Percentiles rank a stretch among this genome's conserved stretches.
These are phyloP conservation scores for Cladosporium sp. DNA, from an alignment of 2,329 filamentous ascomycete species.

Conservation along the genomic window DNA sequence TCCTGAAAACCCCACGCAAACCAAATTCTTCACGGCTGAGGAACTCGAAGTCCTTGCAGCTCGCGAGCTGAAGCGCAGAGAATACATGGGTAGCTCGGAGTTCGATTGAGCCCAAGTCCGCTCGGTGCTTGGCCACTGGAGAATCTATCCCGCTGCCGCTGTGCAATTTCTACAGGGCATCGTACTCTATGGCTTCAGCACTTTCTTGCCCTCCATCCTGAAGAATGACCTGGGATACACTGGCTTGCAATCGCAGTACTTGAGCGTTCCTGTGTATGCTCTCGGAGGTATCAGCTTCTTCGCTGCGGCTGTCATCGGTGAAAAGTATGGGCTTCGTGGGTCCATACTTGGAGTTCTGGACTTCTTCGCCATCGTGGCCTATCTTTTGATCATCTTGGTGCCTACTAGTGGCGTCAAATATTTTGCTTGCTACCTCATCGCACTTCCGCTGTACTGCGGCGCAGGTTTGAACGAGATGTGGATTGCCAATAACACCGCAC, in stretches of 20 bases:
- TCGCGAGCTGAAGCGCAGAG: slow-evolving; percentile 40
- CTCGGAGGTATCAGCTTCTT: slow-evolving; percentile 47
- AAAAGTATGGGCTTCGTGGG: slow-evolving; percentile 29
- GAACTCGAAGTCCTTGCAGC: slow-evolving; percentile 49
- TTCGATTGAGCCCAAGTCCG: slow-evolving; percentile 50
- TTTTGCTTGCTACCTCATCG: slow-evolving; percentile 25
- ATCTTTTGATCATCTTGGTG: slow-evolving; percentile 21
- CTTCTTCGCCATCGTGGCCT: slow-evolving; percentile 19
- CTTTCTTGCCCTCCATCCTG: slow-evolving; percentile 54
- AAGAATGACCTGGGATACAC: slow-evolving; percentile 46
- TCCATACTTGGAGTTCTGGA: slow-evolving; percentile 18
- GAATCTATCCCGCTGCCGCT: not conserved
- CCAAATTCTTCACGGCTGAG: slow-evolving; percentile 42
- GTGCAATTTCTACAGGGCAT: slow-evolving; percentile 52
- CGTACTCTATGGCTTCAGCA: slow-evolving; percentile 52
- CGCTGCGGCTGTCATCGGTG: slow-evolving; percentile 43
- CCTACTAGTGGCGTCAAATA: slow-evolving; percentile 21
- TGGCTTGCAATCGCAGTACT: slow-evolving; percentile 48
- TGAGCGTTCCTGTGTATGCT: slow-evolving; percentile 56
- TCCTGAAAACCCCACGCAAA: slow-evolving; percentile 39
- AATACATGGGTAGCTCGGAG: slow-evolving; percentile 49
- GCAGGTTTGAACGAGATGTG: slow-evolving; percentile 45
- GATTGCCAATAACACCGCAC: slow-evolving; percentile 47
- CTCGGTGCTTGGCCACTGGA: not conserved
- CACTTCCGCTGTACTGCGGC: slow-evolving; percentile 24